Conservation (phyloP, 192 early-diverging fungal genomes). For the Jimgerdemannia lactiflua region DNA sequence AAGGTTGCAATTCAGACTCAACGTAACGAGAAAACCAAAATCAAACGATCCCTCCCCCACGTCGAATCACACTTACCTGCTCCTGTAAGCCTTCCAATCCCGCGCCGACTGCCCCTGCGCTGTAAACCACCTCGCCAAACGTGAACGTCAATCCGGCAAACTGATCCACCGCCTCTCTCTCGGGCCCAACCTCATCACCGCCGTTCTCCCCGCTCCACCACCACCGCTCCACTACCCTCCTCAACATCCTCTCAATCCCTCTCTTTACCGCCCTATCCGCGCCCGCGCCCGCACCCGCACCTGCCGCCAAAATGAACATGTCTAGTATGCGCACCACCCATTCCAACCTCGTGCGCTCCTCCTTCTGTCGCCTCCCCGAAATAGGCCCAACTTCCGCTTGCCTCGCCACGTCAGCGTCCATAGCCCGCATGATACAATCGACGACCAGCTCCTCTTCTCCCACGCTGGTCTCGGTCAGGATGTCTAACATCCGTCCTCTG, state of each 20-base stretch:
- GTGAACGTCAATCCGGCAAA: not conserved
- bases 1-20: not conserved
- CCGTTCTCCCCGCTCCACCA: not conserved
- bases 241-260: not conserved
- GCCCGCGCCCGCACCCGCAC: conserved; percentile 1
- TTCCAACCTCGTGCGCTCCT: conserved; percentile 8
- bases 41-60: not conserved
- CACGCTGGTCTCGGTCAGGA: not conserved
- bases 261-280: not conserved
- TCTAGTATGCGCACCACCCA: conserved; percentile 50
- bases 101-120: not conserved
- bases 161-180: not conserved
- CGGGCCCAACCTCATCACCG: not conserved
- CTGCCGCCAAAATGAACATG: conserved; percentile 40
- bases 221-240: not conserved
- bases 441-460: not conserved
- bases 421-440: not conserved
- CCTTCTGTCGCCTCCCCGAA: not conserved
- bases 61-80: not conserved
- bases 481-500: not conserved
- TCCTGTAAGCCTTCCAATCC: not conserved
- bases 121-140: not conserved
- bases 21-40: not conserved
- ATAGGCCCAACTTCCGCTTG: not conserved
- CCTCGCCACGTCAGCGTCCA: not conserved